Percentiles rank a stretch among this genome's conserved stretches.
Conservation (phyloP, 1,284 basidiomycete genomes). For the Laetiporus sulphureus region DNA sequence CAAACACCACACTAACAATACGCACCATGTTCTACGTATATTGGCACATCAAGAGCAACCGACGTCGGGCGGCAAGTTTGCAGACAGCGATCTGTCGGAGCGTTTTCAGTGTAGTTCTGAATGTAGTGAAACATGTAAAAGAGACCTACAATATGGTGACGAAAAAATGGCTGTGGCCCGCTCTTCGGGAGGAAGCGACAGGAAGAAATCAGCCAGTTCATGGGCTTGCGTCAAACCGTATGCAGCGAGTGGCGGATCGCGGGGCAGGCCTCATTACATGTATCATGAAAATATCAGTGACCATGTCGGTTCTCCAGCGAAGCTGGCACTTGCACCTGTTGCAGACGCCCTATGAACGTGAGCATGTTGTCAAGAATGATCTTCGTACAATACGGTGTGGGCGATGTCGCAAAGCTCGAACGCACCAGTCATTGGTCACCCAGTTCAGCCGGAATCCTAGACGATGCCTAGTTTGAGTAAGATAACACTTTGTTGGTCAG, state of each 20-base stretch:
- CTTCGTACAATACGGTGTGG: no score
- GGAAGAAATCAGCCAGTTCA: slow-evolving; percentile 62
- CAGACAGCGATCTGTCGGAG: slow-evolving; percentile 65
- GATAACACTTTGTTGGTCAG: no score
- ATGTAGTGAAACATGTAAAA: neutral
- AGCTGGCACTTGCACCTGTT: neutral
- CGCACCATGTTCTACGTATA: slow-evolving; percentile 73
- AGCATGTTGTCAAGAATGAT: no score
- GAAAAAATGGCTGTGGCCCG: slow-evolving; percentile 75
- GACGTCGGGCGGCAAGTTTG: slow-evolving; percentile 71
- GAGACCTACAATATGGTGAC: slow-evolving; percentile 66
- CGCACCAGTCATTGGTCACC: slow-evolving; percentile 59
- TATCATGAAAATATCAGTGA: no score
- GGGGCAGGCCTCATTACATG: slow-evolving; percentile 49
- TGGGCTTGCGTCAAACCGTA: slow-evolving; percentile 74
- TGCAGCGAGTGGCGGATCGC: slow-evolving; percentile 75
- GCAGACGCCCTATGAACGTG: neutral
- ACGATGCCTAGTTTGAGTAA: no score
- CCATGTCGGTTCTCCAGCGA: no score
- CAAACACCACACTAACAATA: neutral
- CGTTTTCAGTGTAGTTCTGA: no score
- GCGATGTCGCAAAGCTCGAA: no score
- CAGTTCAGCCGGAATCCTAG: slow-evolving; percentile 72
- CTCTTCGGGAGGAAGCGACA: slow-evolving; percentile 56
- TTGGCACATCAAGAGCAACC: slow-evolving; percentile 53